Evolutionary conservation across 371 early-diverging fungal species (phyloP), one percentile per base, ranked within the genome.

Genomic region (Funneliformis caledonium): DNA sequence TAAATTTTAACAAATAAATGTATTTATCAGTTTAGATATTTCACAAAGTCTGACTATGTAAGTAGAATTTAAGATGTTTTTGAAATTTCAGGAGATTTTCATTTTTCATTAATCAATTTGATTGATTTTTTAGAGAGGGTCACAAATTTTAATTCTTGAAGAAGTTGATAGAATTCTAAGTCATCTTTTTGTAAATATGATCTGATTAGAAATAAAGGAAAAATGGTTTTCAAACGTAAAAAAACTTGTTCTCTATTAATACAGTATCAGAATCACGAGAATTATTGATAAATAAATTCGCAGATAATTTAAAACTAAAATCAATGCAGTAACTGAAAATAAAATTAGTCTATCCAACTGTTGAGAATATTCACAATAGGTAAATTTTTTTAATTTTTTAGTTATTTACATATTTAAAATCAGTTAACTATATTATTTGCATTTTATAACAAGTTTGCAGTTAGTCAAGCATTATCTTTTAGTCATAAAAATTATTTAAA

Each of bases 341-440:
- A 1, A 82, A 84, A 43, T 83, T 91, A 1, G 83, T 92, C 1
- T 92, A 85, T 86, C 93, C 93, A 1, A 91, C 91, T 4, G 88
- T 87, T 2, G 87, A 87, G n/a, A 84, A 91, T 60, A 92, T 92
- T 1, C 82, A 86, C 37, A 86, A 85, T 42, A 90, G 91, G 91
- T 89, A 80, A 11, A 37, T 12, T 31, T 14, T 69, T n/a, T n/a
- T 47, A 9, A 62, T 76, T 43, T 12, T 48, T n/a, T 75, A 22
- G 0, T 22, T 76, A 31, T 62, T 11, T 31, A 9, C 47, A 33
- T 22, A 33, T 82, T 76, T 19, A 26, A 11, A 45, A 31, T 4
- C 14, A 12, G 48, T 12, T 59, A 42, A 12, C 14, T 16, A 52
- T 52, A 45, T 45, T 8, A 52, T 52, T 4, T 52, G 72, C n/a